Percentiles rank a stretch among this genome's conserved stretches.
Evolutionary conservation across 78 protist species (phyloP).

Genomic region (Planoprotostelium fungivorum): DNA sequence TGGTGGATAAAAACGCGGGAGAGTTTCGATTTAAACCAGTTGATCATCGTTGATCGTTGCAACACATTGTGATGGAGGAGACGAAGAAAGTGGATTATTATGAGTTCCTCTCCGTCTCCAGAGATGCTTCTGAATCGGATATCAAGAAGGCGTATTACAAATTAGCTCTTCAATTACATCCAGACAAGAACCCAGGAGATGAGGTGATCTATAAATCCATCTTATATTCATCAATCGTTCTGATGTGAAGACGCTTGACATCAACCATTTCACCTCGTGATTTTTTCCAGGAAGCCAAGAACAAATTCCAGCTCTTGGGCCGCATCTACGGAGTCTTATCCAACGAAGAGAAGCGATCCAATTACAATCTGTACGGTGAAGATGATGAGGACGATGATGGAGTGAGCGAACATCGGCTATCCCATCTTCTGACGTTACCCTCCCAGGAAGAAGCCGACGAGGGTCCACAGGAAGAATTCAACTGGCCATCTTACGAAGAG

Average conservation of each 20-base stretch:
- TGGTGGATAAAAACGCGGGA: too few relatives aligned
- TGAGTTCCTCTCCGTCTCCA: constrained; percentile 44
- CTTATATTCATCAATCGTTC: not conserved
- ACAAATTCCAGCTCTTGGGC: not conserved
- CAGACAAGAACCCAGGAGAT: constrained; percentile 58
- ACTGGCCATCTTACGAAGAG: not conserved
- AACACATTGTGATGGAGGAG: too few relatives aligned
- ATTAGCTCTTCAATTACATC: constrained; percentile 71
- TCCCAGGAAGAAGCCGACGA: not conserved
- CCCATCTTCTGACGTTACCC: too few relatives aligned
- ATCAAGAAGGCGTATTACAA: constrained; percentile 72
- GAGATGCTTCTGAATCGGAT: constrained; percentile 41
- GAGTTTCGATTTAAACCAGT: too few relatives aligned
- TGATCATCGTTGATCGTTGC: too few relatives aligned
- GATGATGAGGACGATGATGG: constrained; percentile 80
- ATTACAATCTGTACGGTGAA: constrained; percentile 88
- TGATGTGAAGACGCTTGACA: not conserved
- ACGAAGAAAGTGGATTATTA: constrained; percentile 71
- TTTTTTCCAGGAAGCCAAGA: constrained; percentile 23
- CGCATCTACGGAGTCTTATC: constrained; percentile 73
- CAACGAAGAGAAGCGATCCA: constrained; percentile 74
- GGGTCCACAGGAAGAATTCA: not conserved
- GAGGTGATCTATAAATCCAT: not conserved
- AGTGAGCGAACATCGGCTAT: not conserved
- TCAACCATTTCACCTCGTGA: too few relatives aligned